phyloP scores from a whole-genome alignment of 805 yeast species.

The Middelhovenomyces tepae region DNA sequence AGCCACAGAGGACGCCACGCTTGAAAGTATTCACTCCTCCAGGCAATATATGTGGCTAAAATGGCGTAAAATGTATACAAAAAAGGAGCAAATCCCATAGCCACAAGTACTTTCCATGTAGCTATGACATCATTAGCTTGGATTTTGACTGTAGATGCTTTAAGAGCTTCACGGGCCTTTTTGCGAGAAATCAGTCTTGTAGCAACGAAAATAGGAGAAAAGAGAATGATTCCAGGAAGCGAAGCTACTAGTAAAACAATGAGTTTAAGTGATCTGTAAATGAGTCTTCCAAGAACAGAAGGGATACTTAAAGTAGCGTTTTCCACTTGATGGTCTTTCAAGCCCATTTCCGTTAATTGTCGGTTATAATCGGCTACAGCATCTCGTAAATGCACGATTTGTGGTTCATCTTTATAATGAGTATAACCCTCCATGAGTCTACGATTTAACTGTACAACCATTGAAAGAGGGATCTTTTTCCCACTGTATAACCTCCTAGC shows the following conservation, averaged over 20 bases:
- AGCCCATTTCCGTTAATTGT: slow-evolving; percentile 50
- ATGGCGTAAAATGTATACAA: slow-evolving; percentile 72
- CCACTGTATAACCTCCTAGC: slow-evolving; percentile 80
- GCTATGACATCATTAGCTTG: slow-evolving; percentile 92
- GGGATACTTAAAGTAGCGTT: slow-evolving; percentile 41
- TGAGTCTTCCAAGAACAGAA: slow-evolving; percentile 36
- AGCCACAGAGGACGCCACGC: slow-evolving; percentile 14
- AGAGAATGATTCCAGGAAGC: slow-evolving; percentile 80
- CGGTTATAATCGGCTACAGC: slow-evolving; percentile 66
- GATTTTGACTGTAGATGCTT: slow-evolving; percentile 80
- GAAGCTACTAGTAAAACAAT: slow-evolving; percentile 52
- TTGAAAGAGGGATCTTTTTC: slow-evolving; percentile 64
- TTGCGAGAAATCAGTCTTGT: slow-evolving; percentile 64
- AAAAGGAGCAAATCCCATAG: slow-evolving; percentile 82
- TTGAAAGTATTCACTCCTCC: slow-evolving; percentile 24
- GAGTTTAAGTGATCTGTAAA: slow-evolving; percentile 51
- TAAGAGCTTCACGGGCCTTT: slow-evolving; percentile 73
- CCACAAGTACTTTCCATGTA: slow-evolving; percentile 90
- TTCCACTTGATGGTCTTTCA: slow-evolving; percentile 70
- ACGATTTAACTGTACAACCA: slow-evolving; percentile 86
- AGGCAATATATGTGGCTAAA: slow-evolving; percentile 29
- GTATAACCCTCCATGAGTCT: slow-evolving; percentile 76
- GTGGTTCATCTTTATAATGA: slow-evolving; percentile 61
- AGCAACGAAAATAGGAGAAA: slow-evolving; percentile 78
- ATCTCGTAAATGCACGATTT: slow-evolving; percentile 48